phyloP scores from a whole-genome alignment of 331 rosid species.

The Arachis monticola region DNA sequence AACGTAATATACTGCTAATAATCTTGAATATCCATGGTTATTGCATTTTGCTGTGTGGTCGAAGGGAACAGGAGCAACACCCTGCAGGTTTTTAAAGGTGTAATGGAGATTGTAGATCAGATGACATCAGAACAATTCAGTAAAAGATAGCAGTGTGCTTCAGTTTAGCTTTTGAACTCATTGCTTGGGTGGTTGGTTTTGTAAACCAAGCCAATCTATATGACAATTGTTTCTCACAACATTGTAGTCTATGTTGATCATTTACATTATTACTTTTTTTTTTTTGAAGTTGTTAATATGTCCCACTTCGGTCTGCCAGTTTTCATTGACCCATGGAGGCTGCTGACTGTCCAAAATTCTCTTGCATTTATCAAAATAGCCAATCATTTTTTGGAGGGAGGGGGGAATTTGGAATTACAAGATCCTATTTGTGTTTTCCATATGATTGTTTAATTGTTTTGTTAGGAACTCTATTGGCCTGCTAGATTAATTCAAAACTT shows the following conservation, averaged over 20 bases:
- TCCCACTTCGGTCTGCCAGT: too few relatives aligned
- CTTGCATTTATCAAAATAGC: background rate
- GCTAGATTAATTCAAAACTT: background rate
- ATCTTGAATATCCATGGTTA: background rate
- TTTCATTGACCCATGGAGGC: too few relatives aligned
- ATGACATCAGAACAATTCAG: background rate
- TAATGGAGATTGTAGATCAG: background rate
- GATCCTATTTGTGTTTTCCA: background rate
- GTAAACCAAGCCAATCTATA: too few relatives aligned
- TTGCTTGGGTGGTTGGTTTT: too few relatives aligned
- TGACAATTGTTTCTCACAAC: too few relatives aligned
- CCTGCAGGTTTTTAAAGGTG: constrained; percentile 7
- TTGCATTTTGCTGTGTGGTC: constrained; percentile 22
- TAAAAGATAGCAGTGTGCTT: background rate
- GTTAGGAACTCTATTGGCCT: constrained; percentile 7
- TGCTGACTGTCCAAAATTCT: too few relatives aligned
- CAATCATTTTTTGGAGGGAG: background rate
- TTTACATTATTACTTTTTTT: too few relatives aligned
- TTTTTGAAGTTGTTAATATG: too few relatives aligned
- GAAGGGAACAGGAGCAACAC: constrained; percentile 13
- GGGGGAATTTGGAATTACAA: background rate
- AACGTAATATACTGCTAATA: constrained; percentile 32
- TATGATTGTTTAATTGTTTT: constrained; percentile 3
- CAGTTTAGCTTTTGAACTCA: background rate
- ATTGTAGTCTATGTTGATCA: too few relatives aligned